Evolutionary conservation across 768 basidiomycete species (phyloP), one percentile per base, ranked within the genome.

Genomic region (Mycena crocata): DNA sequence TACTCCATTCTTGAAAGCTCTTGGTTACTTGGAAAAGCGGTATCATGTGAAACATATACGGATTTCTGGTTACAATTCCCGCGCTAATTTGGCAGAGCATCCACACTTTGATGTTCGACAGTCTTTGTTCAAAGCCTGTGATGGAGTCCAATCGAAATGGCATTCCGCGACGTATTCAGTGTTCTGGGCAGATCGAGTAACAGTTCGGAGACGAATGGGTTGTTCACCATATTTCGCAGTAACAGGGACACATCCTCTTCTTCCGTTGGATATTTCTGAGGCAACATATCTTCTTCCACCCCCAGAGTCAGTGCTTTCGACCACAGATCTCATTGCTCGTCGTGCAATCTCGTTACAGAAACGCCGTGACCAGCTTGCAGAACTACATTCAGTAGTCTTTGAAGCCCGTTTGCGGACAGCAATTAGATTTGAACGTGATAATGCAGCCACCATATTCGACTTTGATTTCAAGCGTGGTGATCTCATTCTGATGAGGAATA

Each of bases 381-480:
- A 67, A 7, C 51, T 76, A 0, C 69, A 66, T 40, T 55, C 52
- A n/a, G 17, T 12, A 2, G 35, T 55, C 21, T 40, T 19, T 19
- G 57, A 70, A 34, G 68, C 69, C 0, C 39, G 71, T 3, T 12
- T 67, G n/a, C 59, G 64, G 24, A 71, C 66, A 4, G 73, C 72
- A 3, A 17, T 19, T 0, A 52, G 56, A 4, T 74, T 74, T 49
- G 66, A 75, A 44, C 35, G 63, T 15, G 58, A 72, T 0, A 72
- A 78, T 44, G 59, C 62, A 1, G 19, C 62, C 21, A 68, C 61
- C 3, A 78, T 80, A 30, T 39, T 48, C 1, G 65, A 77, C 24
- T 76, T 58, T 49, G 45, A 73, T 23, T 83, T 79, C 64, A 31
- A 71, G 26, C 62, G 57, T 6, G 80, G 80, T 21, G 73, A 74